Conservation (phyloP, 2,329 filamentous ascomycete species). For the Ustulina deusta region DNA sequence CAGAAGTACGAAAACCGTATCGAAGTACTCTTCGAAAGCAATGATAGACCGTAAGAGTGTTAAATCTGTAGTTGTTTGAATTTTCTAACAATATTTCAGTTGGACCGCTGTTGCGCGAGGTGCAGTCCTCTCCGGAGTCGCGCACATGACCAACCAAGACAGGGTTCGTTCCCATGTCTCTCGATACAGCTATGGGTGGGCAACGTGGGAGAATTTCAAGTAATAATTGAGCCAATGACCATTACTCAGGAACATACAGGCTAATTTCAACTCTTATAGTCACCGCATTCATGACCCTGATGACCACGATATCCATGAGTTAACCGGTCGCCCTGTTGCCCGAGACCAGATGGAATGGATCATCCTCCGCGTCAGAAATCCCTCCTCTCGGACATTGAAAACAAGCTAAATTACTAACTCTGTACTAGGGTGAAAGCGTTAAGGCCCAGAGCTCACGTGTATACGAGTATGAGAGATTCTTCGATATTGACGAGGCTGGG, state of each 20-base stretch:
- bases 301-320: constrained; percentile 4
- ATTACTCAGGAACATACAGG: neutral
- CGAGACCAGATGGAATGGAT: constrained; percentile 30
- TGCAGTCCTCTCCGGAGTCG: constrained; percentile 20
- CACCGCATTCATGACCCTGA: constrained; percentile 7
- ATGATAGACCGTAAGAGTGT: constrained; percentile 14
- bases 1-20: neutral
- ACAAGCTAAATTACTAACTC: neutral
- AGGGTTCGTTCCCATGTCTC: constrained; percentile 24
- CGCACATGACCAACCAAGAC: constrained; percentile 3
- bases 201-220: constrained; percentile 20
- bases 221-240: neutral
- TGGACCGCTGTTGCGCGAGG: constrained; percentile 31
- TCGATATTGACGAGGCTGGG: constrained; percentile 21
- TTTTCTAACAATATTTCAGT: neutral
- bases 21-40: constrained; percentile 18
- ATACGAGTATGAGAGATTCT: constrained; percentile 24
- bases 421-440: constrained; percentile 25
- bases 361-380: constrained; percentile 21
- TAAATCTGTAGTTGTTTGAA: neutral
- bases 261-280: constrained; percentile 8
- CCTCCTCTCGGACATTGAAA: too few species aligned
- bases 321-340: constrained; percentile 17
- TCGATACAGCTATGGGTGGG: constrained; percentile 31
- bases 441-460: neutral